Base-by-base conservation (phyloP, 1,139 yeast species). In the Zhuliangozyma blackwelliae region DNA sequence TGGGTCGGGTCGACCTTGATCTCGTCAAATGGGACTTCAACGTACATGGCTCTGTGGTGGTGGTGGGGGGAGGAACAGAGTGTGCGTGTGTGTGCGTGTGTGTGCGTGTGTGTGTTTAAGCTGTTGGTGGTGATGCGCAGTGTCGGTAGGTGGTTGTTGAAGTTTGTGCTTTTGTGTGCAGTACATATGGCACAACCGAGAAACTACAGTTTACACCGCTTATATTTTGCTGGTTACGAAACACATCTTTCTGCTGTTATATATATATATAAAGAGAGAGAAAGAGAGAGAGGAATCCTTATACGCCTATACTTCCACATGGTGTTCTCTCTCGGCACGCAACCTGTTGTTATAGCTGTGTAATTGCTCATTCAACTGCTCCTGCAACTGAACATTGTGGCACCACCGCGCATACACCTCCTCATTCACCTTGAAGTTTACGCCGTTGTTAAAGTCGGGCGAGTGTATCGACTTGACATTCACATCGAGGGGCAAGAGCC, bases 401-500 rank as follows among this genome's bases (percentile, higher is more conserved):
- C 63, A 48, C 54, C 78, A 56, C 35, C 65, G 58, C 10, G 61
- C 61, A 45, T 67, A 71, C 1, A 66, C 58, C 7, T 55, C 65
- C 23, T 68, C 65, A 45, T 80, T 68, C 6, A 77, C 65, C 28
- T 59, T 67, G 43, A 63, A 81, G 47, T 68, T 75, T 16, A 81
- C 50, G 1, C 88, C 88, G 40, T 73, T 68, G 32, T 64, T 59
- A 30, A 51, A 52, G 6, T 55, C 49, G 3, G 28, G 20, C 28
- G 65, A 63, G 22, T 53, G 34, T 20, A 61, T 40, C 3, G 53
- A 38, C 34, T 45, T 39, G 34, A 48, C 39, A 3, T 65, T 54
- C 6, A 61, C 59, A 5, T 46, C 31, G 0, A 84, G 51, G 0
- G 98, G 97, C 1, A 89, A 52, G 4, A 82, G 27, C 97, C 97